Percentiles rank a stretch among this genome's conserved stretches.
Conservation (phyloP, 2,329 filamentous ascomycete genomes). For the Diaporthe sp. region DNA sequence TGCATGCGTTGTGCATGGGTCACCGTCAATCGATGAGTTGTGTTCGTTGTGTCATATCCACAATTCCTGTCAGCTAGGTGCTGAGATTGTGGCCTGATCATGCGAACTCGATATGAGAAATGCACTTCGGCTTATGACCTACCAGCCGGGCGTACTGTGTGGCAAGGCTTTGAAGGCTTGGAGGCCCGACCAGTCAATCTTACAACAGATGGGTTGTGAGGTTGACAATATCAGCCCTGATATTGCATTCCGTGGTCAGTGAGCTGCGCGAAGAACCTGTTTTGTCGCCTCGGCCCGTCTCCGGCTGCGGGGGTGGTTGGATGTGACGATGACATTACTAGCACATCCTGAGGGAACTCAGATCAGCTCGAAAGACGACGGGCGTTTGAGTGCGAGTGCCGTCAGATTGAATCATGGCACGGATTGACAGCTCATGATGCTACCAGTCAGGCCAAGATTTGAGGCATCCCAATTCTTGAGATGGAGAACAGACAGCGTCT, state of each 20-base stretch:
- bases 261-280: constrained; percentile 25
- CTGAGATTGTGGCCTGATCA: constrained; percentile 29
- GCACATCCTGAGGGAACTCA: background rate
- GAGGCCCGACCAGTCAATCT: background rate
- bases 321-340: constrained; percentile 23
- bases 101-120: background rate
- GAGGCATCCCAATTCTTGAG: background rate
- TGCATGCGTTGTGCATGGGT: constrained; percentile 26
- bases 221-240: constrained; percentile 17
- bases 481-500: background rate
- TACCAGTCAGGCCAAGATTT: background rate
- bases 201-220: background rate
- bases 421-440: background rate
- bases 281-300: constrained; percentile 9
- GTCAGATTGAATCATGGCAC: background rate
- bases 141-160: constrained; percentile 2
- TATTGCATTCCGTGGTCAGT: constrained; percentile 13
- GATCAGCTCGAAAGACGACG: background rate
- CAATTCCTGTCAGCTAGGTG: constrained; percentile 19
- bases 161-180: background rate
- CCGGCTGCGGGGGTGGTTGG: constrained; percentile 12
- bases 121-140: background rate
- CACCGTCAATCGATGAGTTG: constrained; percentile 17
- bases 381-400: background rate
- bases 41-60: constrained; percentile 22